Base-by-base conservation (phyloP, 352 stramenopile genomes). In the Pythium rhizo-oryzae region DNA sequence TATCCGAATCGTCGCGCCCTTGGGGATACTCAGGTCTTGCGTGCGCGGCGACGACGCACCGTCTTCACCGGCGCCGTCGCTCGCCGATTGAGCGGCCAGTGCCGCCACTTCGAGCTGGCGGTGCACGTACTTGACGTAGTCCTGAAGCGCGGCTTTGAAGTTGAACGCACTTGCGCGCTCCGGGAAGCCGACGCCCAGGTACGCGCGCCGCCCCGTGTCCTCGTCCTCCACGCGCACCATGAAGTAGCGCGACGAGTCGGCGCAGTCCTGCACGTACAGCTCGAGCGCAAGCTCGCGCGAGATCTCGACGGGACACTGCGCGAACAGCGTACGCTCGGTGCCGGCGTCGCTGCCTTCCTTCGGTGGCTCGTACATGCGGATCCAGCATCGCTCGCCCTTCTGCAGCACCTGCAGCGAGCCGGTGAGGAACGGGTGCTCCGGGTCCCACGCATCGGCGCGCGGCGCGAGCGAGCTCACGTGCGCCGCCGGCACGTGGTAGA, bases 201-300 rank as follows among this genome's bases (percentile, higher is more conserved):
- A 96, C 49, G 86, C 88, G 56, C 82, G 81, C 30, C 86, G 85
- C 39, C 84, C 80, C 23, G 79, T 93, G 43, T 75, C 62, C 59
- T 91, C 84, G 69, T 96, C 88, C 61, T 93, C 87, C 57, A 94
- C 81, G 59, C 88, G 88, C 19, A 96, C 35, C 82, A 96, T 93
- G 39, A 96, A 96, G 72, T 96, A 96, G 30, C 88, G 85, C 58
- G 88, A 96, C 57, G 88, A 94, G 68, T 96, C 88, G 53, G 90
- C 85, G 50, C 86, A 96, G 68, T 96, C 87, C 51, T 94, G 88
- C 19, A 96, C 80, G 67, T 92, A 94, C 47, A 88, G 74, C 41
- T 91, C 83, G 28, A 96, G 76, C 37, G 73, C 16, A 28, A 88
- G 71, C 25, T 92, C 84, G 15, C 59, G 72, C 16, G 84, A 76